These are phyloP conservation scores for Ophiocordyceps camponoti-leonardi DNA, from an alignment of 2,329 filamentous ascomycete species.

Conservation along the genomic window DNA sequence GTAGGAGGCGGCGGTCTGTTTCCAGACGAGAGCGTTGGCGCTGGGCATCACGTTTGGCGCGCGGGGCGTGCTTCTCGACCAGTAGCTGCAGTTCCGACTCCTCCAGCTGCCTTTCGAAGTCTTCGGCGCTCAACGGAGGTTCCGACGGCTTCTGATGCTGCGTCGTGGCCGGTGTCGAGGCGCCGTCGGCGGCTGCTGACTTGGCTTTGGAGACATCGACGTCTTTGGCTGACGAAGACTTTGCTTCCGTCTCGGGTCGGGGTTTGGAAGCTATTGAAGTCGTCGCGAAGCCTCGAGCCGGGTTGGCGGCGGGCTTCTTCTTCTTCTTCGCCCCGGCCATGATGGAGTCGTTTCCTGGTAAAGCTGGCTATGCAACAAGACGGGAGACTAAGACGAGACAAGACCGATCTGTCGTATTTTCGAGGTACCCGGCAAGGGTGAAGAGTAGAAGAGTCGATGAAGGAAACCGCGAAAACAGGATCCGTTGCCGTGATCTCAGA, in stretches of 20 bases:
- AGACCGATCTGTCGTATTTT: not conserved
- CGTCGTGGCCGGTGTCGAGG: constrained; percentile 3
- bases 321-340: constrained; percentile 73
- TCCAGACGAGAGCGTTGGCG: constrained; percentile 65
- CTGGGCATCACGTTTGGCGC: constrained; percentile 60
- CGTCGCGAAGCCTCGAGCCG: constrained; percentile 83
- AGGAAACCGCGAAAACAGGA: not conserved
- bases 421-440: not conserved
- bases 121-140: constrained; percentile 57
- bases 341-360: constrained; percentile 2
- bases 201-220: constrained; percentile 12
- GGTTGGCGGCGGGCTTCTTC: constrained; percentile 76
- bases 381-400: not conserved
- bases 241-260: constrained; percentile 33
- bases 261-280: constrained; percentile 79
- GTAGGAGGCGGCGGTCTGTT: constrained; percentile 69
- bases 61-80: constrained; percentile 68
- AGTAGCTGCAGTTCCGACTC: constrained; percentile 77
- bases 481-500: not conserved
- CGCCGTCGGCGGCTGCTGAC: constrained; percentile 8
- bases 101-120: constrained; percentile 79
- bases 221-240: constrained; percentile 7
- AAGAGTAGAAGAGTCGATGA: not conserved
- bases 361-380: not conserved
- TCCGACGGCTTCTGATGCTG: constrained; percentile 7